Evolutionary conservation across 805 yeast species (phyloP).

Genomic region (Wickerhamomyces tratensis): DNA sequence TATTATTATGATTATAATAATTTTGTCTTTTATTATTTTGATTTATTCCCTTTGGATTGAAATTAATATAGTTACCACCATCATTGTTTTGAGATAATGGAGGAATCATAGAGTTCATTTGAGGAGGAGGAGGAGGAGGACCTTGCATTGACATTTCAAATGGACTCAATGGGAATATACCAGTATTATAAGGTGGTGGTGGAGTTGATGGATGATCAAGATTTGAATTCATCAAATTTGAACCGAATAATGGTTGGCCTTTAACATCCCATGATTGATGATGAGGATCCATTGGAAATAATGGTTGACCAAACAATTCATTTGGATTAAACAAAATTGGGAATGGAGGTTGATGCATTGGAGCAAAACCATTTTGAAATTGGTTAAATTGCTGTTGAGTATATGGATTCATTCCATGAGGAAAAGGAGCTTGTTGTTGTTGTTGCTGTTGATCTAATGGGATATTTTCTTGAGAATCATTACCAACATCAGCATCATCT

Average conservation of each 20-base stretch:
- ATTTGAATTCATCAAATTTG: no score
- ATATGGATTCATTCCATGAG: no score
- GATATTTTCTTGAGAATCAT: conserved; percentile 1
- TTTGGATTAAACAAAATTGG: conserved; percentile 16
- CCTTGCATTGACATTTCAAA: conserved; percentile 8
- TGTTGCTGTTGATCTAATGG: not conserved
- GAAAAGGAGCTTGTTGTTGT: not conserved
- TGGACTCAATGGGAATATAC: conserved; percentile 16
- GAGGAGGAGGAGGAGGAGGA: conserved; percentile 6
- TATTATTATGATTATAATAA: no score
- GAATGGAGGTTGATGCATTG: conserved; percentile 11
- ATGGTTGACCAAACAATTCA: conserved; percentile 19
- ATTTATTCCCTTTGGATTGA: no score
- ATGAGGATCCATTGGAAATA: conserved; percentile 6
- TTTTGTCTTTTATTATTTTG: no score
- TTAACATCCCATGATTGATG: not conserved
- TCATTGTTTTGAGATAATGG: not conserved
- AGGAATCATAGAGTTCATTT: conserved; percentile 2
- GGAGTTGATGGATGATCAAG: conserved; percentile 8
- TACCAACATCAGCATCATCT: conserved; percentile 2
- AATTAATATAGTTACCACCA: no score
- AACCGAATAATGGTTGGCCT: no score
- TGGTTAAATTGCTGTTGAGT: not conserved
- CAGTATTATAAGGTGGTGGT: conserved; percentile 16
- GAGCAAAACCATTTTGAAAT: not conserved